Base-by-base conservation (phyloP, 495 filamentous ascomycete genomes). In the Aspergillus bridgeri region DNA sequence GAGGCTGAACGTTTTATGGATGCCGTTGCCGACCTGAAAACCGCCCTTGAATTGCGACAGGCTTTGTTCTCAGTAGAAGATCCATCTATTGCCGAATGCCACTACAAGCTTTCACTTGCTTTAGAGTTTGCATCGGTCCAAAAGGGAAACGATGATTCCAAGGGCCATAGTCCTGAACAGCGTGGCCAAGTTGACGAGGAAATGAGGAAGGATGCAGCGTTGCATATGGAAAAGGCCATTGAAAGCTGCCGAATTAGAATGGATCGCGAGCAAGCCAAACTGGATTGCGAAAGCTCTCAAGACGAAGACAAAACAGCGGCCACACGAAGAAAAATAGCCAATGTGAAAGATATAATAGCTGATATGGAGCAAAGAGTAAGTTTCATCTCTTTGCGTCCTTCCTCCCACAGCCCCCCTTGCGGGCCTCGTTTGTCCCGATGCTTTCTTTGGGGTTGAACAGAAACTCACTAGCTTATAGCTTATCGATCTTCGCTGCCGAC, bases 51-150 rank as follows among this genome's bases (percentile, higher is more conserved):
- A 46, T 80, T 96, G 47, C 91, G 94, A 71, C 68, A 89, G 55
- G 77, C 83, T 15, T 80, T 97, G 13, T 93, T 88, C 66, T 81
- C 90, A 2, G 72, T 83, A 49, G 89, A 94, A 49, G 92, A 91
- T 42, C 85, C 87, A 53, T 79, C 92, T 19, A 79, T 97, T 53
- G 91, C 92, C 27, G 94, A 99, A 79, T 93, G 90, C 42, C 90
- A 98, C 70, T 98, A 86, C 76, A 97, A 96, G 70, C 84, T 98
- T 46, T 96, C 95, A 2, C 85, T 99, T 44, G 95, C 94, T 1
- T 83, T 98, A 19, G 94, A 99, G 70, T 98, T 98, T 60, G 87
- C 89, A 13, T 90, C 90, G 0, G 82, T 91, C n/a, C 89, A 82
- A 29, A 81, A 85, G 42, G 78, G 80, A 15, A 71, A 79, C 24